Conservation (phyloP, 805 yeast genomes). For the Zygotorulaspora chibaensis region DNA sequence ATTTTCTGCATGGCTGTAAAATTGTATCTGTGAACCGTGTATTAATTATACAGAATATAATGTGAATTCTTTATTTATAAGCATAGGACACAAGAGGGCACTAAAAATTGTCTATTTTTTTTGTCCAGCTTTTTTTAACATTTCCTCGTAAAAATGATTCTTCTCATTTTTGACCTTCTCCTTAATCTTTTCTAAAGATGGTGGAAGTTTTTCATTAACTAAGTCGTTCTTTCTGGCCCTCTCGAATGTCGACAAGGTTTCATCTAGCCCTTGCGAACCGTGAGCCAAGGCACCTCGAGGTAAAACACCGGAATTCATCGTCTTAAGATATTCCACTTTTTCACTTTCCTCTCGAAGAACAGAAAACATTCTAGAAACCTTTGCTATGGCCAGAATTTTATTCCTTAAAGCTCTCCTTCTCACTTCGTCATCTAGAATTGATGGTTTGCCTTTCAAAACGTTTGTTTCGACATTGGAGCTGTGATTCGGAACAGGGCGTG, state of each 20-base stretch:
- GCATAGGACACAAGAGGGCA: not conserved
- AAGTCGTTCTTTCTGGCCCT: slow-evolving; percentile 80
- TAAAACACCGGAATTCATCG: slow-evolving; percentile 64
- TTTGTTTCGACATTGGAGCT: slow-evolving; percentile 2
- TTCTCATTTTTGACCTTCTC: slow-evolving; percentile 48
- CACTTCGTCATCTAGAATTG: slow-evolving; percentile 29
- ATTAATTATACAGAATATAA: too few species aligned
- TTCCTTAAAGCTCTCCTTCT: slow-evolving; percentile 61
- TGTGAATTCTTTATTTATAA: not conserved
- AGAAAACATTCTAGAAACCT: slow-evolving; percentile 87
- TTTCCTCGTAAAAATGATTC: slow-evolving; percentile 42
- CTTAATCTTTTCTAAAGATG: slow-evolving; percentile 54
- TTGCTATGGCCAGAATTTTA: slow-evolving; percentile 93
- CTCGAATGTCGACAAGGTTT: slow-evolving; percentile 66
- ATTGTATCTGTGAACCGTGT: too few species aligned
- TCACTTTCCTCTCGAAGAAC: slow-evolving; percentile 86
- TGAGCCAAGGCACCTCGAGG: slow-evolving; percentile 84
- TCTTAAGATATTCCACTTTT: slow-evolving; percentile 73
- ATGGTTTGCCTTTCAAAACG: slow-evolving; percentile 13
- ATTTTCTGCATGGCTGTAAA: too few species aligned
- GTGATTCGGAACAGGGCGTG: not conserved
- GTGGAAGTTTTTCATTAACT: slow-evolving; percentile 86
- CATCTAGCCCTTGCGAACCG: slow-evolving; percentile 75
- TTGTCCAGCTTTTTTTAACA: slow-evolving; percentile 28
- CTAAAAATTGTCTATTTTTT: slow-evolving; percentile 6